These are phyloP conservation scores for Acanthamoeba culbertsoni DNA, from an alignment of 208 protist species.

Conservation along the genomic window DNA sequence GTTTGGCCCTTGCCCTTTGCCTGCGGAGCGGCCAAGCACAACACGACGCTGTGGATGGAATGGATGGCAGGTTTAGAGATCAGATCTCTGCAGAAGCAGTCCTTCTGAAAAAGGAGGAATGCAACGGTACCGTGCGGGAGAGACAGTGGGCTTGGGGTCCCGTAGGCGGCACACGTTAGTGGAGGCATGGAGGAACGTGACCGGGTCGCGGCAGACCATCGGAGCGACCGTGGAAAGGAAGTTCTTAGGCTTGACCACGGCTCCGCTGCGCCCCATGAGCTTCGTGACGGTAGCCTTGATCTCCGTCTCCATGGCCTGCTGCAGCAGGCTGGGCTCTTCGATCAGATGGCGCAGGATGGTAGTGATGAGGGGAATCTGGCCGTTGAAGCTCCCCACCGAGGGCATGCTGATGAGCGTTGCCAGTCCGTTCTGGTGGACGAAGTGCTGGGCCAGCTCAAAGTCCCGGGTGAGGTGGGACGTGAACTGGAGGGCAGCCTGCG, in stretches of 20 bases:
- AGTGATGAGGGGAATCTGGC: background rate
- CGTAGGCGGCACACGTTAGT: background rate
- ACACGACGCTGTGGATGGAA: background rate
- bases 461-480: conserved; percentile 1
- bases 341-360: conserved; percentile 37
- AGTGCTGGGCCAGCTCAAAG: conserved; percentile 34
- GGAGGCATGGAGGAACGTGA: conserved; percentile 16
- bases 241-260: conserved; percentile 55
- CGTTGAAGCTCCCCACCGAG: background rate
- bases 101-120: background rate
- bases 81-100: background rate
- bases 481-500: conserved; percentile 30
- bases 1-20: background rate
- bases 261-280: conserved; percentile 47
- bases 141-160: conserved; percentile 35
- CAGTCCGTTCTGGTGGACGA: conserved; percentile 16
- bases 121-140: background rate
- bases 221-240: conserved; percentile 39
- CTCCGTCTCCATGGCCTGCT: conserved; percentile 44
- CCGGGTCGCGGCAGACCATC: conserved; percentile 18
- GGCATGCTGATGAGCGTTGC: background rate
- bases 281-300: conserved; percentile 47
- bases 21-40: background rate
- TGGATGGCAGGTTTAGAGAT: background rate
- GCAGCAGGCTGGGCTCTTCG: conserved; percentile 44